phyloP scores from a whole-genome alignment of 2,329 filamentous ascomycete genomes.

The Exophiala calicioides region DNA sequence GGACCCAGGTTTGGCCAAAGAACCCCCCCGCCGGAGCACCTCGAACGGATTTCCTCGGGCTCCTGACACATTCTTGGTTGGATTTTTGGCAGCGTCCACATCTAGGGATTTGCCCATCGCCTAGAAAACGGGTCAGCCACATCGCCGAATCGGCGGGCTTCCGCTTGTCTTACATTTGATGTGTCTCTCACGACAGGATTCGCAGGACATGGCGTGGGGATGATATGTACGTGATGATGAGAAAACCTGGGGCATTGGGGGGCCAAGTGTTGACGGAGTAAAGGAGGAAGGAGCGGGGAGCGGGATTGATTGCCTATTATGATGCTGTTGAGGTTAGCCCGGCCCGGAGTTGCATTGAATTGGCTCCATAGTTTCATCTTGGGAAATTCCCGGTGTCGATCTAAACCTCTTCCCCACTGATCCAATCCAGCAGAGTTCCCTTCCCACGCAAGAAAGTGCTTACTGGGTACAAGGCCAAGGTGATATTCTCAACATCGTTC shows the following conservation, averaged over 20 bases:
- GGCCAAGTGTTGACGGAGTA: constrained; percentile 4
- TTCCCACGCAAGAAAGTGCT: background rate
- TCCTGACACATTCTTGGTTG: constrained; percentile 4
- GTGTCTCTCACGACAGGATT: constrained; percentile 7
- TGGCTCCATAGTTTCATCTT: no score
- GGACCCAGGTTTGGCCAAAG: constrained; percentile 10
- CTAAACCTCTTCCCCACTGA: background rate
- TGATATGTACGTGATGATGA: background rate
- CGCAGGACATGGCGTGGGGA: constrained; percentile 6
- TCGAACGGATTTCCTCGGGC: background rate
- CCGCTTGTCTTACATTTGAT: constrained; percentile 2
- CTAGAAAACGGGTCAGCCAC: constrained; percentile 1
- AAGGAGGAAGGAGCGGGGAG: background rate
- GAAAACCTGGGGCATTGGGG: background rate
- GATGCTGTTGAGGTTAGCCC: no score
- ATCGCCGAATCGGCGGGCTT: background rate
- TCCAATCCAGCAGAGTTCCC: background rate
- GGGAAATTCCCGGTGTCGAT: constrained; percentile 9
- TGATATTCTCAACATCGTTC: no score
- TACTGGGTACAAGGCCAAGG: background rate
- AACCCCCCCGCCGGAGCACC: no score
- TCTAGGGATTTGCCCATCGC: constrained; percentile 5
- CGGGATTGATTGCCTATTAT: constrained; percentile 11
- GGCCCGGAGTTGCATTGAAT: no score
- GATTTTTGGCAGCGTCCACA: constrained; percentile 10